Evolutionary conservation across 2,329 filamentous ascomycete species (phyloP), one percentile per base, ranked within the genome.

Genomic region (Fusarium austroafricanum): DNA sequence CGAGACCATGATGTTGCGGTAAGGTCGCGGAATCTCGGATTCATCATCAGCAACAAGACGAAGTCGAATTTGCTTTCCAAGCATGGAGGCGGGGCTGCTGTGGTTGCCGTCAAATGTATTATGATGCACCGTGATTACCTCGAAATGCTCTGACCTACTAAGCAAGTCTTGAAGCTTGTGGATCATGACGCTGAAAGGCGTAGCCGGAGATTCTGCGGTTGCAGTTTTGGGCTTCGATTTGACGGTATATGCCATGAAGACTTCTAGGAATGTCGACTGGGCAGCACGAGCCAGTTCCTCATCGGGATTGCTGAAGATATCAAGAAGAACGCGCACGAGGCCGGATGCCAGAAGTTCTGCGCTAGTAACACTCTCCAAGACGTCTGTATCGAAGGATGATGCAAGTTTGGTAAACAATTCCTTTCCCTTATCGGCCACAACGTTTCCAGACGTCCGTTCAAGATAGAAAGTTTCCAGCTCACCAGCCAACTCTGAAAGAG

Each of bases 121-220:
- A 65, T 97, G 92, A 77, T 97, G 93, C 55, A 98, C 94, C 10
- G 96, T 99, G 65, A 97, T 88, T 43, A 99, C 95, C 76, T 99
- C 96, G 73, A 98, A 99, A 82, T 98, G 94, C 82, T 99, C 96
- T 33, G 95, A 96, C 71, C 96, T 90, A 83, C 96, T 99, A 57
- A 99, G 87, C 59, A 99, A 83, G 80, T 99, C 96, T 79, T 99
- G 96, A 31, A 99, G 84, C 79, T 99, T 99, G 77, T 94, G 92
- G 39, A 97, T 90, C 77, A 99, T 85, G 52, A 97, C 88, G 74
- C 94, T 96, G 78, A 98, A 97, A 1, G 94, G 90, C 0, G 95
- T 97, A 0, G 89, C 86, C 4, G 92, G 89, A 12, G 90, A 92
- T 55, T 91, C 88, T 14, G 84, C 85, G 33, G 84, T 89, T 6